Percentiles rank a stretch among this genome's conserved stretches.
Evolutionary conservation across 768 basidiomycete species (phyloP).

Genomic region (Lactarius hatsudake): DNA sequence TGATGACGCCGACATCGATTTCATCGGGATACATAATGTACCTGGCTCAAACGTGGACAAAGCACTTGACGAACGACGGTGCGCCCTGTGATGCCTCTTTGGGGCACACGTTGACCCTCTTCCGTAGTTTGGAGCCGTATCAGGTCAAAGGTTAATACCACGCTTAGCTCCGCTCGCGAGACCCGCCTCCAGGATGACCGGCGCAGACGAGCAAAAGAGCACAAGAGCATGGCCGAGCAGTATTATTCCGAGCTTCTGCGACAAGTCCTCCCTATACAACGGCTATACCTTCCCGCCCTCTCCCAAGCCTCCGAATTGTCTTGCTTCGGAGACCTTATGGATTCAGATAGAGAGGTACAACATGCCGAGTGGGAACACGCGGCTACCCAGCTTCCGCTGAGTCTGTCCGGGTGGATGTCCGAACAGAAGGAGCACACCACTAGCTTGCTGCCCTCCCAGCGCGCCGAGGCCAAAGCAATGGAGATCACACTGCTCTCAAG

Average conservation of each 20-base stretch:
- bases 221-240: neutral
- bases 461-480: neutral
- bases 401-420: conserved; percentile 23
- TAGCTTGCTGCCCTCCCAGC: conserved; percentile 2
- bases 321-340: conserved; percentile 21
- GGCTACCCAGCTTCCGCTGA: neutral
- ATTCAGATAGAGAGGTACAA: conserved; percentile 6
- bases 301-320: conserved; percentile 11
- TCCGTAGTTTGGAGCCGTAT: conserved; percentile 22
- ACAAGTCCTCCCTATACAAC: conserved; percentile 20
- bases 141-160: conserved; percentile 11
- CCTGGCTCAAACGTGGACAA: conserved; percentile 19
- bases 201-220: neutral
- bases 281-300: conserved; percentile 18
- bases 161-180: conserved; percentile 6
- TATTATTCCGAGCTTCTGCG: conserved; percentile 12
- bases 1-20: conserved; percentile 13
- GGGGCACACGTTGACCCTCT: neutral
- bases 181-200: neutral
- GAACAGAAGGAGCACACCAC: conserved; percentile 2
- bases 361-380: conserved; percentile 13
- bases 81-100: neutral
- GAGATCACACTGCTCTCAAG: conserved; percentile 11
- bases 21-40: neutral
- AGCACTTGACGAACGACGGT: conserved; percentile 19